Base-by-base conservation (phyloP, 1,139 yeast genomes). In the Lodderomyces theae region DNA sequence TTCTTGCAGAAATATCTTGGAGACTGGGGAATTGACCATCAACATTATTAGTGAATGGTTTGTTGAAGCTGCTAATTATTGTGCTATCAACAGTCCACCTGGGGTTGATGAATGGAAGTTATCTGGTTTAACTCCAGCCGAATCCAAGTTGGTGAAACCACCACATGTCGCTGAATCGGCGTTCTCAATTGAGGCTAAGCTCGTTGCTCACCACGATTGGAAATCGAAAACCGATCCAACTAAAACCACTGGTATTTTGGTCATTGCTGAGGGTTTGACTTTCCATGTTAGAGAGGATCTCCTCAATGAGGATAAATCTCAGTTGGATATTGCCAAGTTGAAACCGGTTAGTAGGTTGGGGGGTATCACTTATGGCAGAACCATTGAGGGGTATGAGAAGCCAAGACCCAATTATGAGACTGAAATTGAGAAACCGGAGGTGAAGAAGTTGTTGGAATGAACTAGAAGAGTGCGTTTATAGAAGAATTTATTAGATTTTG, bases 21-120 rank as follows among this genome's bases (percentile, higher is more conserved):
- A 72, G 18, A 77, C 80, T 3, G 64, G 61, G 4, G 86, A 80
- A 50, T 64, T 72, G 41, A 77, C 82, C n/a, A 70, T 80, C 51
- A 80, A 74, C 53, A 69, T 80, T 40, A 69, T 80, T 29, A 69
- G 80, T 36, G 86, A 80, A 56, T 80, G 83, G 83, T 77, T 79
- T 51, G 61, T 74, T 22, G 86, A 80, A 46, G 85, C 85, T 13
- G 82, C 84, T 11, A 79, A 80, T 52, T 71, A 57, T 47, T 58
- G 77, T n/a, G 60, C 74, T 13, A 64, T 64, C 19, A 59, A 70
- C 47, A 70, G 80, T 2, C 85, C 85, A 1, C 39, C 53, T 1
- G 76, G 62, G 1, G 65, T 73, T 12, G 75, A 74, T 46, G 86
- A 80, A 53, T 80, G 82, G 79, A 62, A 69, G 42, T 57, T 78